Evolutionary conservation across 225 moss, liverwort and hornwort genomes (phyloP), one percentile per base, ranked within the genome.

Genomic region (Pseudisothecium myosuroides): DNA sequence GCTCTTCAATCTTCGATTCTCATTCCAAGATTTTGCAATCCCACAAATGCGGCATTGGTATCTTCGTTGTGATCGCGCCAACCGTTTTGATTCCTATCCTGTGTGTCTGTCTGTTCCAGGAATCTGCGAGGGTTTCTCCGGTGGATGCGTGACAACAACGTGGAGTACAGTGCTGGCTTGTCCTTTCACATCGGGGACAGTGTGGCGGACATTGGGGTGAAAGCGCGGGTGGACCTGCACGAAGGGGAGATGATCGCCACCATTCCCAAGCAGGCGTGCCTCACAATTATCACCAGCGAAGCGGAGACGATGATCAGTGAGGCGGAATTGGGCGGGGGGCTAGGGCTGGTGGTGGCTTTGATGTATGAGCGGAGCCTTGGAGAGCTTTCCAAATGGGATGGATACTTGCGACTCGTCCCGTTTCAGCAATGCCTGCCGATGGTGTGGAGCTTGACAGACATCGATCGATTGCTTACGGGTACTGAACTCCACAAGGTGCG

Each of bases 401-500:
- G 92, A 12, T 97, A 98, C 73, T 90, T 98, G 92, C 92, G 94
- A 34, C 86, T 95, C 52, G 84, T 97, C 36, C 96, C 98, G 26
- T 90, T 88, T 28, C 90, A 93, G 87, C 95, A 96, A 85, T 93
- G 87, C 76, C 93, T 98, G 21, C 98, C 98, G 63, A 93, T 95
- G 84, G 89, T 96, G 80, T 98, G 97, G 98, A 93, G 92, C 63
- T 39, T 77, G 37, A 16, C 85, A 34, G 95, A 97, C 71, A 94
- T 97, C 65, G 97, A 98, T 83, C 88, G 90, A 45, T 90, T 96
- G 74, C 94, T 98, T 27, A 71, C 55, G n/a, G 97, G 98, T 79
- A 95, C 97, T 31, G 97, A 98, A 82, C 92, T 98, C 36, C 95
- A 97, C 93, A 92, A 96, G 96, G 98, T 96, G 90, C 88, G 90